Evolutionary conservation across 805 yeast genomes (phyloP).

Genomic region (Clavispora vitiphila): DNA sequence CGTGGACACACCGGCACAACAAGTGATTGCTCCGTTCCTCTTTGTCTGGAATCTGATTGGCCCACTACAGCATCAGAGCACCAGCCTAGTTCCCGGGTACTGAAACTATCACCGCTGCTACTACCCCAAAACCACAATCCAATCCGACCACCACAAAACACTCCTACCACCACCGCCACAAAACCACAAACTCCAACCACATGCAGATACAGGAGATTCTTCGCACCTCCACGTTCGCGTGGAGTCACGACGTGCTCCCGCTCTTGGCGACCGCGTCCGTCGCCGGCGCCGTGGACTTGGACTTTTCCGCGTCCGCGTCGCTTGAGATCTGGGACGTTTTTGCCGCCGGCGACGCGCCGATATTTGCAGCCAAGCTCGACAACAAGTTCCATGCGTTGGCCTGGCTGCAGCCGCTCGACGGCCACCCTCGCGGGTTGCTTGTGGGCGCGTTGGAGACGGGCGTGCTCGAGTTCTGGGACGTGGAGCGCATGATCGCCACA

Average conservation of each 20-base stretch:
- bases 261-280: slow-evolving; percentile 84
- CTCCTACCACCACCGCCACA: not conserved
- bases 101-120: no score
- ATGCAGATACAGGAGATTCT: slow-evolving; percentile 71
- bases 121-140: not conserved
- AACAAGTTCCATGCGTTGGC: slow-evolving; percentile 67
- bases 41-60: not conserved
- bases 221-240: slow-evolving; percentile 91
- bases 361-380: slow-evolving; percentile 32
- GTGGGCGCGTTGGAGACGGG: slow-evolving; percentile 93
- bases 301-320: slow-evolving; percentile 73
- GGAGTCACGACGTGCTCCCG: slow-evolving; percentile 80
- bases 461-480: slow-evolving; percentile 72
- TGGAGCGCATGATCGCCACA: slow-evolving; percentile 42
- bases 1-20: not conserved
- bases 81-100: no score
- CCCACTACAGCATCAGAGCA: no score
- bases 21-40: no score
- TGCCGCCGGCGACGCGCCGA: slow-evolving; percentile 29
- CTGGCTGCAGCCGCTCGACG: slow-evolving; percentile 63
- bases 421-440: slow-evolving; percentile 49
- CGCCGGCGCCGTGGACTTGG: slow-evolving; percentile 93
- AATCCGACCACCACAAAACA: not conserved
- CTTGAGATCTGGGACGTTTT: slow-evolving; percentile 76
- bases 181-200: not conserved